Conservation (phyloP, 352 stramenopile species). For the Phytophthora brassicae region DNA sequence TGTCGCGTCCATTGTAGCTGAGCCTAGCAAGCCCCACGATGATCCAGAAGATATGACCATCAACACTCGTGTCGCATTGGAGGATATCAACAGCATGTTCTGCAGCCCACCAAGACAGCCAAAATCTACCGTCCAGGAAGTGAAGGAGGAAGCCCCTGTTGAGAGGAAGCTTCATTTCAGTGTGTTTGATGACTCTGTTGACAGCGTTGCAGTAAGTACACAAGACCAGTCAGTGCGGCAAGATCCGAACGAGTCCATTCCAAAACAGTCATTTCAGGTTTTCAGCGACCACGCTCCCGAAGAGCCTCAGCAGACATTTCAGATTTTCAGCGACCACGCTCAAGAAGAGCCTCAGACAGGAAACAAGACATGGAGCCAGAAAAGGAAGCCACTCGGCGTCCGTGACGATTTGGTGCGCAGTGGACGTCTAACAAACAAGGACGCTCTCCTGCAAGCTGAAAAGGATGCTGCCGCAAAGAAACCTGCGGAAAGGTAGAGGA, state of each 20-base stretch:
- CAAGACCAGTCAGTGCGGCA: conserved; percentile 53
- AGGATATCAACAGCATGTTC: conserved; percentile 88
- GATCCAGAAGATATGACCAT: conserved; percentile 88
- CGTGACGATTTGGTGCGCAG: conserved; percentile 67
- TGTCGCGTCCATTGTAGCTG: background rate
- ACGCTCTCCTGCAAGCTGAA: conserved; percentile 64
- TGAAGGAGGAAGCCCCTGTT: conserved; percentile 65
- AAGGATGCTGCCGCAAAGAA: conserved; percentile 28
- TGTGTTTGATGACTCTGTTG: conserved; percentile 78
- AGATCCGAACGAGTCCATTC: conserved; percentile 41
- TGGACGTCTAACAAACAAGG: conserved; percentile 75
- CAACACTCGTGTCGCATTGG: conserved; percentile 81
- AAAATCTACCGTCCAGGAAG: conserved; percentile 45
- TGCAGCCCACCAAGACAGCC: conserved; percentile 64
- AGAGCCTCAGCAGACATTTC: conserved; percentile 35
- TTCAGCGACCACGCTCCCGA: conserved; percentile 44
- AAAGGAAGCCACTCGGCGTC: conserved; percentile 62
- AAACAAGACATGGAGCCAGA: conserved; percentile 36
- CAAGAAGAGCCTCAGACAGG: conserved; percentile 21
- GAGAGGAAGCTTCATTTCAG: conserved; percentile 85
- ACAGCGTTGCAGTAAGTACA: conserved; percentile 55
- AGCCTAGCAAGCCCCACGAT: conserved; percentile 27
- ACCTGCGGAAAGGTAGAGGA: conserved; percentile 46
- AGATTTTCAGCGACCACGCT: conserved; percentile 52
- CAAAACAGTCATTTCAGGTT: conserved; percentile 49